Evolutionary conservation across 345 rosid species (phyloP).

Genomic region (Nasturtium officinale): DNA sequence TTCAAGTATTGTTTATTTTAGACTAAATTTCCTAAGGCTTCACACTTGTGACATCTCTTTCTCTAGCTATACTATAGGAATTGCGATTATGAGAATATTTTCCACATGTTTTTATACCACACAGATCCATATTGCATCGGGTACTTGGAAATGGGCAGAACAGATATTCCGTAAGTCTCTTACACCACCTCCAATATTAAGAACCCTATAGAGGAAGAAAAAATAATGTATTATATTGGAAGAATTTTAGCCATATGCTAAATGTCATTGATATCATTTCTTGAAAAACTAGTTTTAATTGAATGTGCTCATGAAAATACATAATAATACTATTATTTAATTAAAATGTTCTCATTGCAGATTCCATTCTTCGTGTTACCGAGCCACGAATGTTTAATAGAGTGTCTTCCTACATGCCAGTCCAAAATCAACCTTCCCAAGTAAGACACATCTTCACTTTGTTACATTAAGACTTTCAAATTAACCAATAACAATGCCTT

Average conservation of each 20-base stretch:
- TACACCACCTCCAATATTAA: too few species aligned
- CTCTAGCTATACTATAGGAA: not conserved
- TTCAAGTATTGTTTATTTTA: constrained; percentile 56
- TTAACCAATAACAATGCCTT: not conserved
- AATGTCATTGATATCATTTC: not conserved
- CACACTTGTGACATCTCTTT: not conserved
- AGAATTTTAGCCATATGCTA: not conserved
- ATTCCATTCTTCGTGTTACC: constrained; percentile 77
- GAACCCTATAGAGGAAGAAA: not conserved
- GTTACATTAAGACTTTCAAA: not conserved
- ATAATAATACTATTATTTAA: not conserved
- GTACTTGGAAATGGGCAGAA: constrained; percentile 69
- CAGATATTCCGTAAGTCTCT: constrained; percentile 65
- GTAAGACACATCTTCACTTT: not conserved
- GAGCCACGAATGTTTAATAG: constrained; percentile 72
- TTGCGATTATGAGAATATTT: not conserved
- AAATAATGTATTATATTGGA: too few species aligned
- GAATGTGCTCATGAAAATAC: too few species aligned
- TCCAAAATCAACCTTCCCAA: too few species aligned
- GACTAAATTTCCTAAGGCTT: not conserved
- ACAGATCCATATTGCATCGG: constrained; percentile 80
- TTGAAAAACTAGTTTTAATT: too few species aligned
- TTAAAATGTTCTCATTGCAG: constrained; percentile 36
- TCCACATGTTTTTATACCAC: not conserved
- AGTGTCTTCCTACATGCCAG: constrained; percentile 84